These are phyloP conservation scores for Euphorbia peplus DNA, from an alignment of 345 rosid species.

Conservation along the genomic window DNA sequence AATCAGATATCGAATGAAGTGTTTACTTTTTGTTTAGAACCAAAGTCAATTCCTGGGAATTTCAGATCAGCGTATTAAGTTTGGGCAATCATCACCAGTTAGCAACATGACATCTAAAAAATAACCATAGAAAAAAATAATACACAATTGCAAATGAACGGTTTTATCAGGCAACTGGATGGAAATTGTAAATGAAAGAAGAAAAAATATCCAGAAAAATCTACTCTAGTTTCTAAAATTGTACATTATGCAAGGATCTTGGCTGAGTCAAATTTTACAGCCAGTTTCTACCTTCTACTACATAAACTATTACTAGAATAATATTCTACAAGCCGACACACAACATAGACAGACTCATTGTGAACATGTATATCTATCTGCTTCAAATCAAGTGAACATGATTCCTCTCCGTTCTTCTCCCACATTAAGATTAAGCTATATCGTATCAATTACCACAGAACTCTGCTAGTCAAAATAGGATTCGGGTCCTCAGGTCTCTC, in stretches of 20 bases:
- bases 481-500: slow-evolving; percentile 6
- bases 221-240: too few species aligned
- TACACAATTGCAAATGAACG: too few species aligned
- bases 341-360: not conserved
- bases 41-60: too few species aligned
- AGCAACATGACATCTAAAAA: too few species aligned
- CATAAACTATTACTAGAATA: not conserved
- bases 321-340: not conserved
- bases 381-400: not conserved
- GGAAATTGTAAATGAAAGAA: too few species aligned
- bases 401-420: not conserved
- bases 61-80: too few species aligned
- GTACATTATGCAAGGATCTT: not conserved
- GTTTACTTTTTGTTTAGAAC: too few species aligned
- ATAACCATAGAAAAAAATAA: too few species aligned
- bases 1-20: too few species aligned
- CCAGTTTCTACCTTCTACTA: not conserved
- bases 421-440: not conserved
- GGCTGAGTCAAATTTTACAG: not conserved
- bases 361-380: not conserved
- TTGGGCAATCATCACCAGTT: too few species aligned
- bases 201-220: too few species aligned
- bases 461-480: not conserved
- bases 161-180: too few species aligned
- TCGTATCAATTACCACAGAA: not conserved